These are phyloP conservation scores for Sugiyamaella mastotermitis DNA, from an alignment of 805 yeast species.

Conservation along the genomic window DNA sequence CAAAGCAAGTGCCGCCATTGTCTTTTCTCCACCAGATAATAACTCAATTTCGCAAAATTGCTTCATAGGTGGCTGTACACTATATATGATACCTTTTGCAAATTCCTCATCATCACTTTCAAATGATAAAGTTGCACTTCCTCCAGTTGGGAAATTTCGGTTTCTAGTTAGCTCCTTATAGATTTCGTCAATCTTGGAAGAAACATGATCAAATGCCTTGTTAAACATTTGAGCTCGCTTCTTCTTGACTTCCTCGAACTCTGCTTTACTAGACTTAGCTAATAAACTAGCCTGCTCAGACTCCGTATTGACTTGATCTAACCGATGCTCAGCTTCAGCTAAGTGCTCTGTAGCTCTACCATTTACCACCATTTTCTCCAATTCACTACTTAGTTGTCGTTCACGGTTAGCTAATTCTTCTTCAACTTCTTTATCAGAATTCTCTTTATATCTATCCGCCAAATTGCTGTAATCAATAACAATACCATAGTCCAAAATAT, in stretches of 20 bases:
- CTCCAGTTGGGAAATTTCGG: conserved; percentile 70
- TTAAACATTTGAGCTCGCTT: conserved; percentile 59
- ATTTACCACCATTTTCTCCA: conserved; percentile 62
- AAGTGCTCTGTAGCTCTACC: conserved; percentile 73
- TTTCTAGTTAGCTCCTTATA: conserved; percentile 83
- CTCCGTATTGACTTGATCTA: conserved; percentile 58
- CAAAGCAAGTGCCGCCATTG: conserved; percentile 91
- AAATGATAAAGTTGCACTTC: conserved; percentile 82
- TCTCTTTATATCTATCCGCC: conserved; percentile 30
- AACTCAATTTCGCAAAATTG: conserved; percentile 88
- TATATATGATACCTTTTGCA: conserved; percentile 73
- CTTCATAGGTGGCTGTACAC: conserved; percentile 95
- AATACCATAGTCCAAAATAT: conserved; percentile 9
- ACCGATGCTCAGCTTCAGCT: conserved; percentile 55
- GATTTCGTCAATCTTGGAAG: conserved; percentile 62
- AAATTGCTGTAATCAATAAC: conserved; percentile 28
- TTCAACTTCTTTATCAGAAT: conserved; percentile 18
- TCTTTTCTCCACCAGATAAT: conserved; percentile 93
- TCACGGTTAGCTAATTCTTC: conserved; percentile 22
- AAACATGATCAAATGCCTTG: conserved; percentile 70
- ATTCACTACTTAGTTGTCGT: conserved; percentile 24
- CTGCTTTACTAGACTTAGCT: conserved; percentile 48
- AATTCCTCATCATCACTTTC: conserved; percentile 92
- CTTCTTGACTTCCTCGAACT: conserved; percentile 54
- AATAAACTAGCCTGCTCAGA: conserved; percentile 51